Base-by-base conservation (phyloP, 495 filamentous ascomycete genomes). In the Hypoxylon perforatum region DNA sequence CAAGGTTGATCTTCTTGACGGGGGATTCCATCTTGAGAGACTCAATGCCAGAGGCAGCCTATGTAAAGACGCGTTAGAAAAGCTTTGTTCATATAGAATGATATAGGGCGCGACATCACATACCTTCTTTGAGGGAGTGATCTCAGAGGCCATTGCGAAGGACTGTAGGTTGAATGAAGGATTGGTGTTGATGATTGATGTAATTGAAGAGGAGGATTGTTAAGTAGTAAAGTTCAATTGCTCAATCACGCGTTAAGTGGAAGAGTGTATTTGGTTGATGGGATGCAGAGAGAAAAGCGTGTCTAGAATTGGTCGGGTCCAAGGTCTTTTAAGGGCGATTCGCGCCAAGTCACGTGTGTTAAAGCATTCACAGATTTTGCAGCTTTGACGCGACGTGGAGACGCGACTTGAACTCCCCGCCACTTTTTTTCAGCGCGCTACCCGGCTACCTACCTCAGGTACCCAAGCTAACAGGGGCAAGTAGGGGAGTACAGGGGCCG, bases 21-120 rank as follows among this genome's bases (percentile, higher is more conserved):
- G 93, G 93, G 0, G 92, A 95, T 65, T 96, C 92, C 91, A 99
- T 96, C 80, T 94, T 96, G 70, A 98, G 82, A 67, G 86, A 88
- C 80, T 94, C 88, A 71, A 97, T 87, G 63, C 88, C 92, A 75
- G 90, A 89, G 69, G 91, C 90, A 83, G 90, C 87, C 94, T 97
- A 76, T 62, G 18, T 19, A 51, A 23, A 71, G 63, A 79, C 63
- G 50, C 50, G 72, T 84, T 78, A 83, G 80, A 56, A 66, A 71
- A 46, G 63, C 41, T 23, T 14, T n/a, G n/a, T n/a, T n/a, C n/a
- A 12, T 17, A 36, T 18, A 15, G 30, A 21, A 42, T 47, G 45
- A 44, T 18, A 36, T 42, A 39, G 22, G 23, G 49, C 19, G 60
- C 44, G 17, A 54, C 14, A 33, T 42, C 62, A 73, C 73, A 71